These are phyloP conservation scores for Alternaria ventricosa DNA, from an alignment of 2,329 filamentous ascomycete genomes.

Conservation along the genomic window DNA sequence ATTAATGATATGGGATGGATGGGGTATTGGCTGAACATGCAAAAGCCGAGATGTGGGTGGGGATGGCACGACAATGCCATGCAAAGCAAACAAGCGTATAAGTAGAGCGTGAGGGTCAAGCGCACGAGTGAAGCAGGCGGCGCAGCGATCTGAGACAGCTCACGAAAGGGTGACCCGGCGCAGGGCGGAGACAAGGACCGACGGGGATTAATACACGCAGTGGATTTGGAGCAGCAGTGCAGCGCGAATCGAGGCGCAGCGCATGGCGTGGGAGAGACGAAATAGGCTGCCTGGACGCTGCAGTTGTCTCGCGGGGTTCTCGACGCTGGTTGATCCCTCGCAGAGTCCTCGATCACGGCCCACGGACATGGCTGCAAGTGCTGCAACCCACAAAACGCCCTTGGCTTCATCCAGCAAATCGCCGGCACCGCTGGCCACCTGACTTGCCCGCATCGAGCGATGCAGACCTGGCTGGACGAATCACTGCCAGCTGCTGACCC, in stretches of 20 bases:
- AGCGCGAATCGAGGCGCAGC: slow-evolving; percentile 32
- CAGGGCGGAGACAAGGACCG: slow-evolving; percentile 26
- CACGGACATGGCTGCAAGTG: slow-evolving; percentile 26
- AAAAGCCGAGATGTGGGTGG: slow-evolving; percentile 13
- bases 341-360: slow-evolving; percentile 28
- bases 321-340: slow-evolving; percentile 18
- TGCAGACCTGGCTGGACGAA: slow-evolving; percentile 19
- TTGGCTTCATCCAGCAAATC: slow-evolving; percentile 27
- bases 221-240: slow-evolving; percentile 16
- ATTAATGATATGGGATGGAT: slow-evolving; percentile 15
- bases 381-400: slow-evolving; percentile 16
- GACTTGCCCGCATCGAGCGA: slow-evolving; percentile 22
- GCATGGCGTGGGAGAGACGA: slow-evolving; percentile 26
- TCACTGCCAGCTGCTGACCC: slow-evolving; percentile 16
- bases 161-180: slow-evolving; percentile 37
- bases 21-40: not conserved
- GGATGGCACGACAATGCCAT: slow-evolving; percentile 22
- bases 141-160: slow-evolving; percentile 31
- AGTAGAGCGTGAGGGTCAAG: slow-evolving; percentile 18
- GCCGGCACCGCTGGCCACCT: slow-evolving; percentile 21
- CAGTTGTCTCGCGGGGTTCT: slow-evolving; percentile 12
- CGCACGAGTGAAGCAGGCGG: slow-evolving; percentile 26
- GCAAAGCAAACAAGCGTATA: slow-evolving; percentile 25
- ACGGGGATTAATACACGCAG: slow-evolving; percentile 27
- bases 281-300: slow-evolving; percentile 23